These are phyloP conservation scores for Adiantum capillusveneris DNA, from an alignment of 75 land plant genomes.

Conservation along the genomic window DNA sequence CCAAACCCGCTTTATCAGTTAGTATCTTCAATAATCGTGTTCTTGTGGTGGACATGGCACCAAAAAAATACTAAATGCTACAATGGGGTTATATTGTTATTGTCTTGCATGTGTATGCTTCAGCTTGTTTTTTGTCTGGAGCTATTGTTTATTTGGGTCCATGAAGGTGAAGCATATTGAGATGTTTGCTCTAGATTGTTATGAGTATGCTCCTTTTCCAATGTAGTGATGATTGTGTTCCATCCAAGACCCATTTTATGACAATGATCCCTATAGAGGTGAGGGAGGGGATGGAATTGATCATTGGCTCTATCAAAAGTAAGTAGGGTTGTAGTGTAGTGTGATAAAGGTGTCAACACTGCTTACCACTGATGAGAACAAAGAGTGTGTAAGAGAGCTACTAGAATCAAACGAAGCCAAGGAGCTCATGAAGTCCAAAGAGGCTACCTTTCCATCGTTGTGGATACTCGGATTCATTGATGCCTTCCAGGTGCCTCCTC, in stretches of 20 bases:
- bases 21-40: no score
- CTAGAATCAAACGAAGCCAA: constrained; percentile 13
- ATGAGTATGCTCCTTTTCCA: background rate
- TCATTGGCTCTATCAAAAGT: constrained; percentile 60
- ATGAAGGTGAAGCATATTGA: constrained; percentile 36
- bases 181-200: background rate
- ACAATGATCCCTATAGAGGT: constrained; percentile 48
- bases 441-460: no score
- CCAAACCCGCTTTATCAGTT: no score
- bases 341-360: background rate
- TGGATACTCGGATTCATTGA: no score
- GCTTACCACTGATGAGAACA: background rate
- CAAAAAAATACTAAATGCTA: background rate
- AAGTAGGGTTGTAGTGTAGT: background rate
- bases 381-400: constrained; percentile 10
- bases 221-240: no score
- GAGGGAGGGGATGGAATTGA: constrained; percentile 73
- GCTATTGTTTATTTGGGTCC: constrained; percentile 72
- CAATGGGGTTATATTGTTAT: background rate
- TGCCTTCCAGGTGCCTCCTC: no score
- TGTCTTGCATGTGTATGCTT: constrained; percentile 31
- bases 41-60: no score
- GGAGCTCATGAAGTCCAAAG: no score
- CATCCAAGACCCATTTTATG: constrained; percentile 62
- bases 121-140: constrained; percentile 66